Percentiles rank a stretch among this genome's conserved stretches.
Evolutionary conservation across 352 stramenopile genomes (phyloP).

Genomic region (Pythium utonaiense): DNA sequence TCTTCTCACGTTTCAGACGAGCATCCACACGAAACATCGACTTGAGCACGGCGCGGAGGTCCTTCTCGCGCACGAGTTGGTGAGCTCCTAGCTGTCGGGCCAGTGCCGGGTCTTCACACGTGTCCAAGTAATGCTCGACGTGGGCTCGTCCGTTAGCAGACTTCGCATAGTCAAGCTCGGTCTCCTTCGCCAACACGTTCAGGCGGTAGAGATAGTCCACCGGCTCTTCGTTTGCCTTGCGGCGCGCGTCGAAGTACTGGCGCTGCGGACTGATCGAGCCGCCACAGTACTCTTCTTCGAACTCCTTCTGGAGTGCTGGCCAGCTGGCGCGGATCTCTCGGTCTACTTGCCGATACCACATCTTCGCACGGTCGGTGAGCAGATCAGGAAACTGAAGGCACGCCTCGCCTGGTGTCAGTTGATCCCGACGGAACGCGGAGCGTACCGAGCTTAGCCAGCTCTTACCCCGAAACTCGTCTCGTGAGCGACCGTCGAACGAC

Average conservation of each 20-base stretch:
- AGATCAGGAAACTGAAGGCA: constrained; percentile 15
- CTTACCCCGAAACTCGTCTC: constrained; percentile 11
- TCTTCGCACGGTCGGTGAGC: constrained; percentile 6
- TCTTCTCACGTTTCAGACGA: not conserved
- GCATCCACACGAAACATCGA: not conserved
- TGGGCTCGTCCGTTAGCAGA: not conserved
- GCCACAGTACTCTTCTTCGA: constrained; percentile 23
- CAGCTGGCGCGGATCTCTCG: not conserved
- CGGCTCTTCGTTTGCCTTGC: constrained; percentile 13
- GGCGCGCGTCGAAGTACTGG: constrained; percentile 5
- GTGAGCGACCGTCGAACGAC: constrained; percentile 8
- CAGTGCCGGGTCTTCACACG: constrained; percentile 5
- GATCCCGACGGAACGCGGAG: constrained; percentile 12
- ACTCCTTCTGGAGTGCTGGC: constrained; percentile 3
- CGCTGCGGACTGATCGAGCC: not conserved
- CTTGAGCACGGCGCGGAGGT: not conserved
- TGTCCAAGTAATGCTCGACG: constrained; percentile 14
- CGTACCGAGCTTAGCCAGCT: constrained; percentile 3
- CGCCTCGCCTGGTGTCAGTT: constrained; percentile 3
- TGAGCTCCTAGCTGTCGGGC: not conserved
- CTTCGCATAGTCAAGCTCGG: not conserved
- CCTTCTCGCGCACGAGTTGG: not conserved
- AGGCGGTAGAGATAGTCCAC: constrained; percentile 24
- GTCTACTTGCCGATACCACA: constrained; percentile 16
- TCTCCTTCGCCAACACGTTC: constrained; percentile 8